phyloP scores from a whole-genome alignment of 164 flowering plant genomes.

The Protea cynaroides region DNA sequence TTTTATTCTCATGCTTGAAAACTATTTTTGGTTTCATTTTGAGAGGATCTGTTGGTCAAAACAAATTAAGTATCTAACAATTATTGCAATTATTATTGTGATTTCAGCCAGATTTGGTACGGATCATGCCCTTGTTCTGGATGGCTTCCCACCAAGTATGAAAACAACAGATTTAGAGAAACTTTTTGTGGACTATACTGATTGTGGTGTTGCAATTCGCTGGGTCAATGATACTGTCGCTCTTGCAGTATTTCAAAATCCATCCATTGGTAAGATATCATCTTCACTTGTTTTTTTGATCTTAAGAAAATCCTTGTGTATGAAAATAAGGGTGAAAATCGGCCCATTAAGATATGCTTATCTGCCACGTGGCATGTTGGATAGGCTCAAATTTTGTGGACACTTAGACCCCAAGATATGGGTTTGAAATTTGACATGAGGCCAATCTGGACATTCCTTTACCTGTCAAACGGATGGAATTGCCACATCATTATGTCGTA shows the following conservation, averaged over 20 bases:
- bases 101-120: constrained; percentile 66
- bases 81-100: constrained; percentile 10
- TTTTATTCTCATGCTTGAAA: neutral
- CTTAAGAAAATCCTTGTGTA: no score
- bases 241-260: constrained; percentile 79
- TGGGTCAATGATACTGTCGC: constrained; percentile 95
- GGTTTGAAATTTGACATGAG: no score
- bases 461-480: no score
- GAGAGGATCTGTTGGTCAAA: neutral
- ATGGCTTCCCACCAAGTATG: constrained; percentile 70
- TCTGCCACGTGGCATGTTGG: no score
- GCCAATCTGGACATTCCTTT: no score
- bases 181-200: constrained; percentile 55
- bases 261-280: constrained; percentile 52
- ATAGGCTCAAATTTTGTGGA: no score
- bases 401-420: no score
- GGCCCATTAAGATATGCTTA: no score
- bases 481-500: no score
- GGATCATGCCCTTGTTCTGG: constrained; percentile 81
- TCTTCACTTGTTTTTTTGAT: neutral
- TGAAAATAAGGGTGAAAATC: no score
- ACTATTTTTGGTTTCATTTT: neutral
- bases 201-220: constrained; percentile 61
- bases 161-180: constrained; percentile 75
- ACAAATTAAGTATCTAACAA: constrained; percentile 3